Evolutionary conservation across 2,329 filamentous ascomycete genomes (phyloP).

Genomic region (Blastomyces parvus): DNA sequence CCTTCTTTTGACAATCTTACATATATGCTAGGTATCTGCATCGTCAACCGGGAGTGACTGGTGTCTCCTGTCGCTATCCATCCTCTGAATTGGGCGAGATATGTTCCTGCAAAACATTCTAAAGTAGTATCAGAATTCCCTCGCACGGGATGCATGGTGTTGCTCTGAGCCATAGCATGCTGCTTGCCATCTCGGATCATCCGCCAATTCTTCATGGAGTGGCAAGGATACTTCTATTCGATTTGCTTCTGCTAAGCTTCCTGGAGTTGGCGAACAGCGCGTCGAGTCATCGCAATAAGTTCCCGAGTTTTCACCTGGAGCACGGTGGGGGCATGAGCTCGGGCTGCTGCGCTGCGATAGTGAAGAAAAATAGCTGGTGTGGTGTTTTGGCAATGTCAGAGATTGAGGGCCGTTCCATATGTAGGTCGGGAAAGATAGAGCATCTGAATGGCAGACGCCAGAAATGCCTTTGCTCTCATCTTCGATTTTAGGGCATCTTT

Average conservation of each 20-base stretch:
- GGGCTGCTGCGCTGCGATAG: background rate
- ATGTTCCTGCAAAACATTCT: background rate
- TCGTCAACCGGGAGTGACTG: too few relatives aligned
- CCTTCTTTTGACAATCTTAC: background rate
- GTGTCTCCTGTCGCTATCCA: background rate
- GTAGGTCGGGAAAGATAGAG: background rate
- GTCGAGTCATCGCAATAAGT: background rate
- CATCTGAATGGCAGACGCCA: background rate
- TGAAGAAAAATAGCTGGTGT: background rate
- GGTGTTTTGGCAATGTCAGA: background rate
- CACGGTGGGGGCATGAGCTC: background rate
- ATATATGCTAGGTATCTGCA: background rate
- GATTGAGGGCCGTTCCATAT: background rate
- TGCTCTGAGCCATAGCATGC: background rate
- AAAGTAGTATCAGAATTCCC: background rate
- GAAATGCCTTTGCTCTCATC: background rate
- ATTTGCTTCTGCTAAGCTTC: background rate
- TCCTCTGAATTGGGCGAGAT: background rate
- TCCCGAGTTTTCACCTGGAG: background rate
- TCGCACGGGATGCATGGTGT: background rate
- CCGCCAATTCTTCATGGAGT: background rate
- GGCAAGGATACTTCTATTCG: background rate
- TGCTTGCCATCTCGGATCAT: background rate
- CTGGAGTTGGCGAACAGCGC: background rate
- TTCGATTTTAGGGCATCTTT: conserved; percentile 10